Base-by-base conservation (phyloP, 306 rosid genomes). In the Ormosia emarginata region DNA sequence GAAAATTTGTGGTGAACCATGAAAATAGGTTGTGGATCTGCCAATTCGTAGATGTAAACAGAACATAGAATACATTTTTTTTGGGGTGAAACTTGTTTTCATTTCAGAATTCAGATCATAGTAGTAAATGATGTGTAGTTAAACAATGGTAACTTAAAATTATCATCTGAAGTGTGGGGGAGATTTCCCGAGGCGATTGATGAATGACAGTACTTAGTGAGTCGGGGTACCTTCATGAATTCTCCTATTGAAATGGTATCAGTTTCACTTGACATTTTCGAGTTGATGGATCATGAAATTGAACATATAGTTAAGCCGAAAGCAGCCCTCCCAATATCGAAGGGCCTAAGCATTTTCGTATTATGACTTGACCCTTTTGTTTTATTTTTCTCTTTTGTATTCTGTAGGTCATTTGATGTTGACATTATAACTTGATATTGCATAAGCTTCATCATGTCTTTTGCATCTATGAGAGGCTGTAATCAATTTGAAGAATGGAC, bases 401-500 rank as follows among this genome's bases (percentile, higher is more conserved):
- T 73, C 43, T 52, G 4, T 14, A 46, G 64, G 71, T 68, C 39
- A 18, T 62, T 46, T 79, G 50, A 70, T 67, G 30, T 79, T 83
- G 62, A 67, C 58, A 44, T 52, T 46, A 17, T 75, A 79, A 67
- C 43, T 53, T 67, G 55, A 11, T 53, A 66, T 40, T 64, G 63
- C 30, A 4, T 46, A 40, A 67, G 44, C 34, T 78, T 40, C 46
- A 11, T 57, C 62, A 4, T 49, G 41, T 77, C 49, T 68, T 39
- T 4, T 36, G 75, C 37, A 62, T 9, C 32, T 41, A 10, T 62
- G 71, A 79, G 71, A 62, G 56, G 77, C 56, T 75, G 14, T 79
- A 15, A 52, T 71, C 73, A 40, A 50, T 49, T 67, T 59, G 77
- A 64, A 65, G 79, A 61, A 62, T 32, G 12, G 67, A 49, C 80